These are phyloP conservation scores for Trematosphaeria pertusa DNA, from an alignment of 2,329 filamentous ascomycete genomes.

Conservation along the genomic window DNA sequence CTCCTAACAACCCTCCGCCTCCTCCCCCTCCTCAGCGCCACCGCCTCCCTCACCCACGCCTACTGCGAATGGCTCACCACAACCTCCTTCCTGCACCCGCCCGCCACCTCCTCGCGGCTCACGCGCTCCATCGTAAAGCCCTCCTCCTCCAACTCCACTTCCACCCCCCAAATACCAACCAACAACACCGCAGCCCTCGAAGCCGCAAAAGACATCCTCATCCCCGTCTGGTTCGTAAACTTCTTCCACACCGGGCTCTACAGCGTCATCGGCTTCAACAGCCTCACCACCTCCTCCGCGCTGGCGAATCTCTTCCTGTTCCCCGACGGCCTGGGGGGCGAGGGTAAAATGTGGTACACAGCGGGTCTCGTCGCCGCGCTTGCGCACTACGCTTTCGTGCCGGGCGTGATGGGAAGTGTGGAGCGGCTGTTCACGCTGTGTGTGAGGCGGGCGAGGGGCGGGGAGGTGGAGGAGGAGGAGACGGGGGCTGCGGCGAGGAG, in stretches of 20 bases:
- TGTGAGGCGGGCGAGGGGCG: slow-evolving; percentile 12
- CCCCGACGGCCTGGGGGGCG: slow-evolving; percentile 5
- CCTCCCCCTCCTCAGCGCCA: slow-evolving; percentile 27
- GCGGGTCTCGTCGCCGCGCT: slow-evolving; percentile 23
- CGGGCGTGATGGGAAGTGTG: slow-evolving; percentile 21
- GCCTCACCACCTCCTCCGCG: slow-evolving; percentile 18
- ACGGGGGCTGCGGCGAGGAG: slow-evolving; percentile 12
- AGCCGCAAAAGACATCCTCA: slow-evolving; percentile 18
- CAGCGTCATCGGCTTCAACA: slow-evolving; percentile 28
- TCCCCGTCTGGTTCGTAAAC: slow-evolving; percentile 25
- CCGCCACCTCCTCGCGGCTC: slow-evolving; percentile 12
- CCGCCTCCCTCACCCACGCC: slow-evolving; percentile 34
- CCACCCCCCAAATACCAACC: too few species aligned
- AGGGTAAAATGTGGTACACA: slow-evolving; percentile 13
- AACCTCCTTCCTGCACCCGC: slow-evolving; percentile 23
- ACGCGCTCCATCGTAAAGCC: slow-evolving; percentile 4
- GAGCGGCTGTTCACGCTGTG: slow-evolving; percentile 18
- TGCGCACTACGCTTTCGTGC: slow-evolving; percentile 29
- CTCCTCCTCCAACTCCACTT: not conserved
- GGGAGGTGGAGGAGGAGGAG: slow-evolving; percentile 1
- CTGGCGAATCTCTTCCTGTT: slow-evolving; percentile 20
- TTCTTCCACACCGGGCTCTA: slow-evolving; percentile 29
- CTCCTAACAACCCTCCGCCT: slow-evolving; percentile 30
- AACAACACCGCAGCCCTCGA: slow-evolving; percentile 3
- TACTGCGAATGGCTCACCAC: slow-evolving; percentile 35